Conservation (phyloP, 2,329 filamentous ascomycete species). For the Kalmusia sp. region DNA sequence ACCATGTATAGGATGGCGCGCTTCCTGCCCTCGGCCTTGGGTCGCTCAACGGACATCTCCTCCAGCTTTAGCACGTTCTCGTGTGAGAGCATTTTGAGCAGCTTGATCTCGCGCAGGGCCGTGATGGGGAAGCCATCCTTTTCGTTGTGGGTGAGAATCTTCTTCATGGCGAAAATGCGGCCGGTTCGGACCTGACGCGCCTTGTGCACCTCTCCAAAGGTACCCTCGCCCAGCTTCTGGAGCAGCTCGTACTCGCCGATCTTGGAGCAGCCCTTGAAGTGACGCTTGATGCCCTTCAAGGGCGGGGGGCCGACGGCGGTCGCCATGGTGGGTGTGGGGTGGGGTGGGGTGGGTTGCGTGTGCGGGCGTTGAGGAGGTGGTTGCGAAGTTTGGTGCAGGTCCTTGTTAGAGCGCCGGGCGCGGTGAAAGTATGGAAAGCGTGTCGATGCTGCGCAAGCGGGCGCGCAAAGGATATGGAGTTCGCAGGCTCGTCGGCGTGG, state of each 20-base stretch:
- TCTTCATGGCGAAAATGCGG: constrained; percentile 86
- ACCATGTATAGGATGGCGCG: constrained; percentile 97
- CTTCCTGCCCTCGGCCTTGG: constrained; percentile 61
- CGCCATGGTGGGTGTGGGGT: constrained; percentile 24
- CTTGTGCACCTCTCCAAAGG: constrained; percentile 95
- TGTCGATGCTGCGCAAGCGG: constrained; percentile 15
- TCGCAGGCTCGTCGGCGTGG: constrained; percentile 17
- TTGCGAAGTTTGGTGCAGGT: constrained; percentile 1
- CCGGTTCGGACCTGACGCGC: constrained; percentile 79
- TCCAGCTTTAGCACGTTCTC: constrained; percentile 84
- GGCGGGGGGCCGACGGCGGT: constrained; percentile 41
- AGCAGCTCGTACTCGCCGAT: constrained; percentile 81
- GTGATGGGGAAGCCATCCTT: constrained; percentile 99
- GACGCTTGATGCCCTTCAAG: constrained; percentile 58
- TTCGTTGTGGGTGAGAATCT: constrained; percentile 99
- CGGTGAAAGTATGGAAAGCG: constrained; percentile 14
- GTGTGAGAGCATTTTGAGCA: constrained; percentile 94
- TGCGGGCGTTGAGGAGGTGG: not conserved
- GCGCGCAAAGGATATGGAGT: constrained; percentile 15
- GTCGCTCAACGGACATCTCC: constrained; percentile 93
- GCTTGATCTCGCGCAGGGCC: constrained; percentile 94
- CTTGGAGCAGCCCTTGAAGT: constrained; percentile 84
- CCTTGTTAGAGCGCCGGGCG: constrained; percentile 20
- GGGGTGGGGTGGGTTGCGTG: constrained; percentile 4
- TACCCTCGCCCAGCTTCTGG: constrained; percentile 90